Percentiles rank a stretch among this genome's conserved stretches.
Evolutionary conservation across 768 basidiomycete species (phyloP).

Genomic region (Leccinum uliginosum): DNA sequence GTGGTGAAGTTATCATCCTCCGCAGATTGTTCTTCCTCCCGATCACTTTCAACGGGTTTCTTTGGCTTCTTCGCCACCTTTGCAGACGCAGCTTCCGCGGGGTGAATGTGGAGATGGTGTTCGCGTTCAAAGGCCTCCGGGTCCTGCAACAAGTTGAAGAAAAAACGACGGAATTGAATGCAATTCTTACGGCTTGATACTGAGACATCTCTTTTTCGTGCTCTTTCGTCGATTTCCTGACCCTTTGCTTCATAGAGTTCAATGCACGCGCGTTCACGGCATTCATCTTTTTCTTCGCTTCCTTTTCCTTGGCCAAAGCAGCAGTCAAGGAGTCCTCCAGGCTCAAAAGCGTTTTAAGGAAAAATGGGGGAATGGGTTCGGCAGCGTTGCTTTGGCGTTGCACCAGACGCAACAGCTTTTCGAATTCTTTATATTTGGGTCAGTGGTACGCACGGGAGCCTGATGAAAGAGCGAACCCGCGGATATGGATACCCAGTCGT

Average conservation of each 20-base stretch:
- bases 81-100: constrained; percentile 37
- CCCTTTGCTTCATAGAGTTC: constrained; percentile 97
- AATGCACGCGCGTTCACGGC: constrained; percentile 89
- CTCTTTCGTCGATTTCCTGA: constrained; percentile 89
- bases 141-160: constrained; percentile 49
- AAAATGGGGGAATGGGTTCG: constrained; percentile 85
- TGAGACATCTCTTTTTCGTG: constrained; percentile 75
- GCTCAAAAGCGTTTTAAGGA: constrained; percentile 64
- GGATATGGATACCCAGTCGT: constrained; percentile 93
- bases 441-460: constrained; percentile 1
- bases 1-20: constrained; percentile 74
- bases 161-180: not conserved
- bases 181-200: constrained; percentile 64
- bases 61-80: constrained; percentile 37
- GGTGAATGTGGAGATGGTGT: constrained; percentile 52
- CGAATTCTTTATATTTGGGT: constrained; percentile 67
- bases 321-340: constrained; percentile 74
- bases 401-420: constrained; percentile 89
- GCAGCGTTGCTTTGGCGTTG: constrained; percentile 81
- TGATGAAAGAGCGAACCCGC: constrained; percentile 52
- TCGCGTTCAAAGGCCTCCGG: constrained; percentile 83
- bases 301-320: constrained; percentile 81
- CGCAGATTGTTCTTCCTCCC: constrained; percentile 38
- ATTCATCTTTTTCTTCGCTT: constrained; percentile 94
- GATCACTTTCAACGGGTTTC: constrained; percentile 31